Base-by-base conservation (phyloP, 2,329 filamentous ascomycete species). In the Arachnomyces sp. region DNA sequence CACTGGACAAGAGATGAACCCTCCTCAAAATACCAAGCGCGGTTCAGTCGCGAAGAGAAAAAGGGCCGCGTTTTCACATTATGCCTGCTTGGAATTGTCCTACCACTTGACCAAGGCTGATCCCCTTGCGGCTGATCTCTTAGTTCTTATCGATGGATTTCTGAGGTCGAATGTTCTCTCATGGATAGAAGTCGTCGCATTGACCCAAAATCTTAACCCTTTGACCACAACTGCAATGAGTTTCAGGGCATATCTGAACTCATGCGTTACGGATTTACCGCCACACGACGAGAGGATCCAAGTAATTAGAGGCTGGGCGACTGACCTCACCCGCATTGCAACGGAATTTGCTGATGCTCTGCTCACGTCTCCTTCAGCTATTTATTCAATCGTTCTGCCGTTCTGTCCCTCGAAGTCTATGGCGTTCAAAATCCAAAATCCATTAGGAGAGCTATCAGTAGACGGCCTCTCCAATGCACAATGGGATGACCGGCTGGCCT, bases 111-210 rank as follows among this genome's bases (percentile, higher is more conserved):
- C 54, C 7, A 54, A 44, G 30, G 47, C 53, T 7, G 48, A 54
- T 14, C 37, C 52, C 2, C 13, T 38, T 4, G 52, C 46, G 7
- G 31, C 44, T 13, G 53, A 47, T 2, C 36, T 53, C 1, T 48
- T 63, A 6, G 31, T 43, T 2, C 48, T 57, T 33, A 39, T 62
- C 5, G 45, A 48, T 8, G 40, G 39, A 8, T 65, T 66, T 42
- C 36, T 63, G 5, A 52, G 50, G 11, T 46, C 51, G 16, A 64
- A 63, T 39, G 39, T 66, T 3, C 50, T 66, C 8, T 54, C 55
- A 7, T 66, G 63, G 63, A 60, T 66, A 31, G 63, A 66, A 28
- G 14, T n/a, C 15, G 30, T 47, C 15, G 46, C 44, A 11, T 31
- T 36, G 8, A 44, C 34, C 15, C 17, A 36, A 21, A 36, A 50